Base-by-base conservation (phyloP, 352 stramenopile genomes). In the Pythium brachiatum region DNA sequence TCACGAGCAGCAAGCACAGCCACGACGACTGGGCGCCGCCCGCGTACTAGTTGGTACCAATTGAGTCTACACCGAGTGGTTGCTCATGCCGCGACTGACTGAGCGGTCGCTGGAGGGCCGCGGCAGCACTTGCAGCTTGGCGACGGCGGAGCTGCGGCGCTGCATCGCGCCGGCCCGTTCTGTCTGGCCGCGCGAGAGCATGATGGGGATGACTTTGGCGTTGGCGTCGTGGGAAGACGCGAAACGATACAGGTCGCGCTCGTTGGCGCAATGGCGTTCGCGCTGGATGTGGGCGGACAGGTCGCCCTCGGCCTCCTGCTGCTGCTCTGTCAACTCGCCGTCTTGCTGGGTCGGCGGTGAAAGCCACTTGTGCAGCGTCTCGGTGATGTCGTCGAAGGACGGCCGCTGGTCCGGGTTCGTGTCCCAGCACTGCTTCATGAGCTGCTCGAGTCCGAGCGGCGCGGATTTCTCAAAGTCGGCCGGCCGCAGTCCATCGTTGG, bases 361-460 rank as follows among this genome's bases (percentile, higher is more conserved):
- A 25, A 88, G 43, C 81, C 79, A 90, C 57, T 75, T 85, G n/a
- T 76, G 58, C 4, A 90, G 57, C 25, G 81, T 90, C 48, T 79
- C 75, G 1, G 69, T 65, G 29, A 90, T 84, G 13, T 92, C 79
- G 1, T 57, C 72, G 52, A 91, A 93, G 0, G 70, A 76, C 31
- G 83, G 81, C 1, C 81, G 75, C 53, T 90, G 78, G 47, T 89
- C 80, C 3, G 83, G 81, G 34, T 91, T 75, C 1, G 69, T 57
- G 52, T 91, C 76, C 83, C 81, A 93, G 59, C 83, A 92, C 47
- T 88, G 79, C 44, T 71, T 78, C 81, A 92, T 92, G 32, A 92
- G 60, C 21, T 87, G 75, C 13, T 89, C 79, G 13, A 90, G 79
- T 0, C 74, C 77, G 0, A 89, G 69, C 20, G 83, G 83, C 11